These are phyloP conservation scores for Ajuga chamaepitys DNA, from an alignment of 257 asterid genomes.

Conservation along the genomic window DNA sequence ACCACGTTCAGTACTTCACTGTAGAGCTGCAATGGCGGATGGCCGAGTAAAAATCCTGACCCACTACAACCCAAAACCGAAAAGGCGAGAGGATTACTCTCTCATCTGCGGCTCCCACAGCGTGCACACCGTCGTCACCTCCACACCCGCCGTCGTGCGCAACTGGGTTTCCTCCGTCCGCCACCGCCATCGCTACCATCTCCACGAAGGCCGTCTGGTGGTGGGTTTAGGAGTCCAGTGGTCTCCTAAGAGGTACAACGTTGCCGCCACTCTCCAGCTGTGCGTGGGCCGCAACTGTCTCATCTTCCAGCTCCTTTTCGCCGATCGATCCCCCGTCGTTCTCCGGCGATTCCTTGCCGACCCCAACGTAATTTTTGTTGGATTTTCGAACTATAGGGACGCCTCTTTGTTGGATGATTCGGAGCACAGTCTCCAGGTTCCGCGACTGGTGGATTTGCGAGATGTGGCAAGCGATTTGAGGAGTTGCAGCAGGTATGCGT, in stretches of 20 bases:
- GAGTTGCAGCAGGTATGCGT: neutral
- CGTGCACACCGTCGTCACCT: constrained; percentile 14
- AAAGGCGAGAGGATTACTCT: neutral
- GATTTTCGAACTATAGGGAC: constrained; percentile 14
- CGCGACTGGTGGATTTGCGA: constrained; percentile 2
- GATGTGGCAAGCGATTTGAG: neutral
- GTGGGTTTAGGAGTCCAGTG: constrained; percentile 16
- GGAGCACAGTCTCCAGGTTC: neutral
- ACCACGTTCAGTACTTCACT: too few relatives aligned
- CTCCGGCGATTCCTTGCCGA: constrained; percentile 11
- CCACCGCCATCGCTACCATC: neutral
- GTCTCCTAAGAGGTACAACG: neutral
- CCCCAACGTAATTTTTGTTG: neutral
- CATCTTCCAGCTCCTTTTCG: constrained; percentile 7
- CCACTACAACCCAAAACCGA: neutral
- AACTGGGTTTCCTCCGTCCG: neutral
- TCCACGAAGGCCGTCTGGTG: constrained; percentile 9
- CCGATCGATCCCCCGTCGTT: neutral
- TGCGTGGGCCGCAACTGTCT: constrained; percentile 16
- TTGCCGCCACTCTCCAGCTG: constrained; percentile 20
- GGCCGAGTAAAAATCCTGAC: too few relatives aligned
- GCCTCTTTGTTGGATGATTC: neutral
- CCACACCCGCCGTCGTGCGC: constrained; percentile 5
- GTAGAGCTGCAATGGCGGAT: too few relatives aligned
- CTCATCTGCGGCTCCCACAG: neutral